Conservation (phyloP, 1,284 basidiomycete genomes). For the Tetrapyrgos nigripes region DNA sequence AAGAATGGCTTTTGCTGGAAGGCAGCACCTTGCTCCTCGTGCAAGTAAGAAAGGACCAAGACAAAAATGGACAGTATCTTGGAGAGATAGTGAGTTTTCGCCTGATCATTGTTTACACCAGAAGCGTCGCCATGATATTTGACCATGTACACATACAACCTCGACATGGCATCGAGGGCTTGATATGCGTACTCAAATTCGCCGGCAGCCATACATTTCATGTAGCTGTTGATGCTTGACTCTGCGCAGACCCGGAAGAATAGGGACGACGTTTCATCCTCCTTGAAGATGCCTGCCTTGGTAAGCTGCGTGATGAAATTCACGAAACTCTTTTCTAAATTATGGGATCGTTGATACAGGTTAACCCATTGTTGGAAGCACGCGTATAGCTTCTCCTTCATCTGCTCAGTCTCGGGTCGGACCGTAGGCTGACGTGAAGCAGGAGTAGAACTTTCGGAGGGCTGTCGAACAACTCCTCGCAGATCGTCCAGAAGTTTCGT, state of each 20-base stretch:
- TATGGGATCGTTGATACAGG: conserved; percentile 90
- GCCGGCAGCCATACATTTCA: conserved; percentile 83
- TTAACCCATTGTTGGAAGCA: conserved; percentile 96
- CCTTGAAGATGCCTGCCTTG: conserved; percentile 95
- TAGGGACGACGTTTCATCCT: conserved; percentile 95
- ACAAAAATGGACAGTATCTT: conserved; percentile 99
- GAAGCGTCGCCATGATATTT: conserved; percentile 97
- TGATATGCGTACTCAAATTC: conserved; percentile 86
- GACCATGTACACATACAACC: conserved; percentile 97
- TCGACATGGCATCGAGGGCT: conserved; percentile 94
- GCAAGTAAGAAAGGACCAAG: conserved; percentile 92
- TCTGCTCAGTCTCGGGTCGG: conserved; percentile 73
- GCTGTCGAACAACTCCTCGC: conserved; percentile 60
- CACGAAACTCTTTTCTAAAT: conserved; percentile 95
- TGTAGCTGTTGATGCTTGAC: conserved; percentile 91
- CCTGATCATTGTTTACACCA: conserved; percentile 89
- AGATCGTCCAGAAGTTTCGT: conserved; percentile 76
- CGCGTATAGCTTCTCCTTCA: conserved; percentile 72
- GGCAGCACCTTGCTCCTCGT: conserved; percentile 89
- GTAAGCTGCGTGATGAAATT: conserved; percentile 97
- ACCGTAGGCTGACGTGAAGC: conserved; percentile 55
- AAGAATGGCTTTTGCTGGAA: conserved; percentile 99
- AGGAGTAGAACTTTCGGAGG: conserved; percentile 35
- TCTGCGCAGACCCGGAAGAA: conserved; percentile 99
- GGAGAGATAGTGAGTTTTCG: conserved; percentile 96